A percentile compares a stretch with the other conserved stretches of the same genome.
phyloP scores from a whole-genome alignment of 495 filamentous ascomycete species.

The Aspergillus panamensis region DNA sequence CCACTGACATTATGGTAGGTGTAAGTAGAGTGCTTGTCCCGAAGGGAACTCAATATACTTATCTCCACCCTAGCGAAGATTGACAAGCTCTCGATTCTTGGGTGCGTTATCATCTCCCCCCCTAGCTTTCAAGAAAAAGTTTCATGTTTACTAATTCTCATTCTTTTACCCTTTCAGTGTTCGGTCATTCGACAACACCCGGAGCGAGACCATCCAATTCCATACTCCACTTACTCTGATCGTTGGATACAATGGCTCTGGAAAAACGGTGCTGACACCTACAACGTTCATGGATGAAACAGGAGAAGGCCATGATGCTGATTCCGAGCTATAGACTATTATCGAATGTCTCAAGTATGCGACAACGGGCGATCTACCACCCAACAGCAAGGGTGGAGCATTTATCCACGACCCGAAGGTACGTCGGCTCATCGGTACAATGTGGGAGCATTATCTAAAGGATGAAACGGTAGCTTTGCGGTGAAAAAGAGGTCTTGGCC shows the following conservation, averaged over 20 bases:
- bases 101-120: conserved; percentile 43
- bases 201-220: conserved; percentile 81
- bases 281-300: not conserved
- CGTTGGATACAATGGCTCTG: conserved; percentile 94
- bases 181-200: conserved; percentile 81
- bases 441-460: not conserved
- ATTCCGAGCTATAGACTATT: conserved; percentile 60
- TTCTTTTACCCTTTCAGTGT: conserved; percentile 49
- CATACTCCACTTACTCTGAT: conserved; percentile 89
- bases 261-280: conserved; percentile 66
- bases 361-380: conserved; percentile 88
- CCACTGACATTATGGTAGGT: conserved; percentile 14
- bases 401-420: conserved; percentile 96
- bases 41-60: conserved; percentile 1
- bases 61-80: conserved; percentile 57
- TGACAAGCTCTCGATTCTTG: conserved; percentile 81
- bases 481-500: conserved; percentile 86
- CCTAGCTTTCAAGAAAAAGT: not conserved
- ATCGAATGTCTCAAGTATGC: conserved; percentile 99
- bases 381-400: conserved; percentile 89
- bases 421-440: conserved; percentile 5
- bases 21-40: conserved; percentile 15
- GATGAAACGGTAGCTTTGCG: conserved; percentile 55
- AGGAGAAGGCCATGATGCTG: not conserved
- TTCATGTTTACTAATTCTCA: conserved; percentile 4